phyloP scores from a whole-genome alignment of 2,329 filamentous ascomycete species.

The Penicillium sp. region DNA sequence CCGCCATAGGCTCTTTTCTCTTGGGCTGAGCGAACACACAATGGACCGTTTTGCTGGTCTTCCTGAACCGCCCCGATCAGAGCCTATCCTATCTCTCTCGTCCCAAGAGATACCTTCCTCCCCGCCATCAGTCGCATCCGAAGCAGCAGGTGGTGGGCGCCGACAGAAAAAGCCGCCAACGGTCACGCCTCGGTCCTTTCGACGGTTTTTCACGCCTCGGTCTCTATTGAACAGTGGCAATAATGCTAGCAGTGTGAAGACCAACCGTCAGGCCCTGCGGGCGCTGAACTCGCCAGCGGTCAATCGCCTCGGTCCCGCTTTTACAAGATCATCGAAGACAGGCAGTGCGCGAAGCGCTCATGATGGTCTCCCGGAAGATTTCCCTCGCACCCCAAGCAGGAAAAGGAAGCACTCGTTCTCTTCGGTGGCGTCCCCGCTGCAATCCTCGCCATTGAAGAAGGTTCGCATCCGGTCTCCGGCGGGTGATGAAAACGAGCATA shows the following conservation, averaged over 20 bases:
- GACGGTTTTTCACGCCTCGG: constrained; percentile 54
- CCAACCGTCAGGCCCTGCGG: constrained; percentile 48
- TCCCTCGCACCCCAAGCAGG: constrained; percentile 44
- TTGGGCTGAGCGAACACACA: constrained; percentile 27
- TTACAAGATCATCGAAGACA: constrained; percentile 41
- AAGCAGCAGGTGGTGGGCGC: constrained; percentile 38
- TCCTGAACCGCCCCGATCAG: constrained; percentile 38
- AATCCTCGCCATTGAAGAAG: constrained; percentile 52
- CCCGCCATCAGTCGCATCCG: constrained; percentile 45
- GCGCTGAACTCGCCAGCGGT: constrained; percentile 47
- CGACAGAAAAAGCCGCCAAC: constrained; percentile 50
- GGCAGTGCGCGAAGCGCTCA: constrained; percentile 29
- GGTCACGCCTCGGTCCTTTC: constrained; percentile 55
- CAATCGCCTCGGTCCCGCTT: constrained; percentile 46
- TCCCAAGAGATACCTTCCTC: constrained; percentile 44
- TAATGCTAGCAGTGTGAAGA: constrained; percentile 38
- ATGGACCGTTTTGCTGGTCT: constrained; percentile 38
- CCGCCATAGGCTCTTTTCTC: constrained; percentile 21
- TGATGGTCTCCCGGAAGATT: constrained; percentile 32
- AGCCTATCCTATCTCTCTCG: constrained; percentile 35
- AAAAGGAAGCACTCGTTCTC: constrained; percentile 51
- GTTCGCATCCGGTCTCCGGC: constrained; percentile 38
- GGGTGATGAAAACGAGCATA: constrained; percentile 35
- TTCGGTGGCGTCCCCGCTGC: constrained; percentile 50
- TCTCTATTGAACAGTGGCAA: constrained; percentile 41